Conservation (phyloP, 1,139 yeast genomes). For the Debaryomyces robertsiae region DNA sequence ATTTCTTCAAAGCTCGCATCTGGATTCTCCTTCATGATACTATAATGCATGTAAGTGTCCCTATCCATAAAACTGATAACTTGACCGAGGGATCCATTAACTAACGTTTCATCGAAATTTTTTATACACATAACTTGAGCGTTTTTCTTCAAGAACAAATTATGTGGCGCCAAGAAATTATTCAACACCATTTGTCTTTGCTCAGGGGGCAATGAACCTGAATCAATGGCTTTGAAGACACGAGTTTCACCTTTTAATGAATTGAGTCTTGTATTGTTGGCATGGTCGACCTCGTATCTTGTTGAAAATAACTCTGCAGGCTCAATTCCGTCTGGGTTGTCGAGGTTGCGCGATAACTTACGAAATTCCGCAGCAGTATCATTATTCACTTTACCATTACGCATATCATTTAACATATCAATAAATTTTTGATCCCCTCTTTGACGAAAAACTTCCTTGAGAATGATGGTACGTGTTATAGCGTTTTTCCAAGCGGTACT, state of each 20-base stretch:
- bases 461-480: slow-evolving; percentile 65
- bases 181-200: slow-evolving; percentile 49
- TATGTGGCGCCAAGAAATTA: slow-evolving; percentile 73
- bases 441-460: slow-evolving; percentile 87
- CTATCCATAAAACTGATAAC: slow-evolving; percentile 52
- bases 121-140: slow-evolving; percentile 98
- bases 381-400: slow-evolving; percentile 67
- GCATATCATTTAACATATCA: slow-evolving; percentile 83
- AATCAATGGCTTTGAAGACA: slow-evolving; percentile 60
- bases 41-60: slow-evolving; percentile 35
- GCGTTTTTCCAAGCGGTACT: slow-evolving; percentile 70
- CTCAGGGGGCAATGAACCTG: slow-evolving; percentile 55
- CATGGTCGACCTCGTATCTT: slow-evolving; percentile 77
- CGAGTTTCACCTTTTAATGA: slow-evolving; percentile 51
- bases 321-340: slow-evolving; percentile 65
- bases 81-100: slow-evolving; percentile 90
- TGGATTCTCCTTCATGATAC: slow-evolving; percentile 24
- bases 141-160: slow-evolving; percentile 66
- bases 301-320: slow-evolving; percentile 91
- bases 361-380: slow-evolving; percentile 58
- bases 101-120: slow-evolving; percentile 82
- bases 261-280: slow-evolving; percentile 62
- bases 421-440: slow-evolving; percentile 78
- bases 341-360: slow-evolving; percentile 56
- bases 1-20: slow-evolving; percentile 21